phyloP scores from a whole-genome alignment of 2,329 filamentous ascomycete species.

The Amylocarpus encephaloides region DNA sequence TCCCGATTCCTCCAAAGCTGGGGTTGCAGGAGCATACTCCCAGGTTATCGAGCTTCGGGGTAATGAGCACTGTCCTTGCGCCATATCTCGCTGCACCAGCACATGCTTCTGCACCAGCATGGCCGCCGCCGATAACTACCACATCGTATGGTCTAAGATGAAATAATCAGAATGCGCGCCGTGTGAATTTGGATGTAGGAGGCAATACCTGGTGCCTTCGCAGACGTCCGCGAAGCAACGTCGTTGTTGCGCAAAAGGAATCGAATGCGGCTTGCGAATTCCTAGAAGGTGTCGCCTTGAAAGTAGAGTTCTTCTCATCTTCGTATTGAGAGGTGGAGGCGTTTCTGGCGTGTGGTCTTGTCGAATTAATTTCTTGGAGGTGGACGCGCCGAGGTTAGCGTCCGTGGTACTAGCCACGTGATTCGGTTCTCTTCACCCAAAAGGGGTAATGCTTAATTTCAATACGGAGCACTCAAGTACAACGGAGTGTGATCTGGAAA shows the following conservation, averaged over 20 bases:
- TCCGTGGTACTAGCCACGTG: not conserved
- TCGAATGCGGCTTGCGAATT: conserved; percentile 7
- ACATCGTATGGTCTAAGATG: conserved; percentile 65
- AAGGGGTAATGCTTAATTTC: too few relatives aligned
- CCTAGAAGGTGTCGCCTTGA: conserved; percentile 7
- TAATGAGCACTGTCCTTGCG: conserved; percentile 82
- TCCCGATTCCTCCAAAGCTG: conserved; percentile 96
- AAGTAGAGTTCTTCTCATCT: conserved; percentile 21
- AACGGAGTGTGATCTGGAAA: too few relatives aligned
- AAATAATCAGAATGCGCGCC: not conserved
- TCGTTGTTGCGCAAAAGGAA: conserved; percentile 9
- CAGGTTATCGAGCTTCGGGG: conserved; percentile 80
- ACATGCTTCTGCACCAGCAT: conserved; percentile 91
- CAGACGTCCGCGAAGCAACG: conserved; percentile 21
- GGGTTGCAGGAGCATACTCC: conserved; percentile 96
- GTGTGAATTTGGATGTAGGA: not conserved
- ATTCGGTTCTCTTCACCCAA: not conserved
- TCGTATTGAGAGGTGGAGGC: conserved; percentile 18
- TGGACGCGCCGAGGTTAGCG: too few relatives aligned
- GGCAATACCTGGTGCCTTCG: conserved; percentile 15
- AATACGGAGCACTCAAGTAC: too few relatives aligned
- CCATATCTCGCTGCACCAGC: conserved; percentile 84
- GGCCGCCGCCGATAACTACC: conserved; percentile 89
- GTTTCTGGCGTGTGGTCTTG: not conserved
- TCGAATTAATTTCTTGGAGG: too few relatives aligned